Percentiles rank a stretch among this genome's conserved stretches.
Conservation (phyloP, 75 land plant genomes). For the Selaginella tamariscina region DNA sequence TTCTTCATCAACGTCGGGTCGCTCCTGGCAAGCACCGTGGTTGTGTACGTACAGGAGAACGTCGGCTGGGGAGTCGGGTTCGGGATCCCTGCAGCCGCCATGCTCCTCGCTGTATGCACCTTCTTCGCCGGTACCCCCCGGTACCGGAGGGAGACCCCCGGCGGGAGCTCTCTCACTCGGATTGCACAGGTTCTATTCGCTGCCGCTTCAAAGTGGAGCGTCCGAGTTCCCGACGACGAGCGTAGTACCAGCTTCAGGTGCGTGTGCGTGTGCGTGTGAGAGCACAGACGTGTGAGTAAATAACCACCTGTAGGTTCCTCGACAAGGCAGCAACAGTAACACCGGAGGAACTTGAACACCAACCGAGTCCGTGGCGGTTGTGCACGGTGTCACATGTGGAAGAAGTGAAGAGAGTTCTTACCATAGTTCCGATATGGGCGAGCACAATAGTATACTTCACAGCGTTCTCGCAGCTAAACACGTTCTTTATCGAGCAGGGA, state of each 20-base stretch:
- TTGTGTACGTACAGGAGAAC: slow-evolving; percentile 55
- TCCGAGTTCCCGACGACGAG: slow-evolving; percentile 36
- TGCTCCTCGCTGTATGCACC: slow-evolving; percentile 24
- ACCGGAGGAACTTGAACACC: neutral
- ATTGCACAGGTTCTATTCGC: neutral
- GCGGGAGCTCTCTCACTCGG: neutral
- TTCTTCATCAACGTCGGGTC: slow-evolving; percentile 34
- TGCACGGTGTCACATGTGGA: slow-evolving; percentile 59
- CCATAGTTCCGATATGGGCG: slow-evolving; percentile 49
- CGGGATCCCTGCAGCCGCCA: slow-evolving; percentile 28
- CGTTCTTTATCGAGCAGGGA: slow-evolving; percentile 57
- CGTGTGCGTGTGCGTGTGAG: no score
- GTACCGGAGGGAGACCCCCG: slow-evolving; percentile 22
- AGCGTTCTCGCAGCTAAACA: slow-evolving; percentile 49
- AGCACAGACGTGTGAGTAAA: no score
- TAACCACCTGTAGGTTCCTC: no score
- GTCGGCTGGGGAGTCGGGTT: slow-evolving; percentile 43
- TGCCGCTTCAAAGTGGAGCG: no score
- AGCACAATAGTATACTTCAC: slow-evolving; percentile 45
- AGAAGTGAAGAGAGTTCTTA: slow-evolving; percentile 42
- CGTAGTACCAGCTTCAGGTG: no score
- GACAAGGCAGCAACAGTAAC: neutral
- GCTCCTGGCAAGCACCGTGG: slow-evolving; percentile 39
- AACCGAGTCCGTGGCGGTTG: slow-evolving; percentile 35
- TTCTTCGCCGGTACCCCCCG: slow-evolving; percentile 40